Evolutionary conservation across 2,329 filamentous ascomycete species (phyloP).

Genomic region (Monilinia polystroma): DNA sequence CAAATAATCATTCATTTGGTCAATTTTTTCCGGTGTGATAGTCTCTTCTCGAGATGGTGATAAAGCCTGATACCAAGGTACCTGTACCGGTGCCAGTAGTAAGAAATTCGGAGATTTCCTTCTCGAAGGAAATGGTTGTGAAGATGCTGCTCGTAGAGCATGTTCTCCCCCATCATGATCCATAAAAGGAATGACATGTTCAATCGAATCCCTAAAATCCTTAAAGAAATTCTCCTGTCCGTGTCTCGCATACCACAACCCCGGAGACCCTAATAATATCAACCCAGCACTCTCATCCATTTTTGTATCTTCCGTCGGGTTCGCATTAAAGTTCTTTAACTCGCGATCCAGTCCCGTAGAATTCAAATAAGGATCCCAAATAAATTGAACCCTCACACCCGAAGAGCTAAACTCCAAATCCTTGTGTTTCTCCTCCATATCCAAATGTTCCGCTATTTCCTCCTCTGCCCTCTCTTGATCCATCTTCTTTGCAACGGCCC

Average conservation of each 20-base stretch:
- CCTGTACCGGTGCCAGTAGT: constrained; percentile 41
- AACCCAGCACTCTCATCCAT: constrained; percentile 44
- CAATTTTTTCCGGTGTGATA: constrained; percentile 50
- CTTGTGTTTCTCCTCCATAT: constrained; percentile 44
- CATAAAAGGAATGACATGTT: constrained; percentile 46
- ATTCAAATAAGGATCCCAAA: constrained; percentile 65
- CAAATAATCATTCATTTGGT: constrained; percentile 54
- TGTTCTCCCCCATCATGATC: constrained; percentile 37
- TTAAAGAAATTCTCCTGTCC: constrained; percentile 47
- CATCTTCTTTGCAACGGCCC: constrained; percentile 53
- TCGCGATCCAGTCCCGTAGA: constrained; percentile 46
- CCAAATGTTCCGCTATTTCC: constrained; percentile 41
- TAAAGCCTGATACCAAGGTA: constrained; percentile 36
- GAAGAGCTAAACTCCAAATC: constrained; percentile 48
- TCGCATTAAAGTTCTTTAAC: constrained; percentile 43
- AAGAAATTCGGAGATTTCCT: constrained; percentile 35
- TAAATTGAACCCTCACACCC: constrained; percentile 52
- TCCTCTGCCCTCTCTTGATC: constrained; percentile 44
- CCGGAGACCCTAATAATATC: constrained; percentile 53
- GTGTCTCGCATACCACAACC: constrained; percentile 55
- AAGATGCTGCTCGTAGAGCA: constrained; percentile 23
- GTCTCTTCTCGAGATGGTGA: constrained; percentile 42
- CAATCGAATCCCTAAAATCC: constrained; percentile 48
- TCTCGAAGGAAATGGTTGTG: constrained; percentile 30
- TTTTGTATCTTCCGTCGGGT: constrained; percentile 24